A percentile compares a stretch with the other conserved stretches of the same genome.
phyloP scores from a whole-genome alignment of 176 grass and related monocot species.

The Aegilops longissima region DNA sequence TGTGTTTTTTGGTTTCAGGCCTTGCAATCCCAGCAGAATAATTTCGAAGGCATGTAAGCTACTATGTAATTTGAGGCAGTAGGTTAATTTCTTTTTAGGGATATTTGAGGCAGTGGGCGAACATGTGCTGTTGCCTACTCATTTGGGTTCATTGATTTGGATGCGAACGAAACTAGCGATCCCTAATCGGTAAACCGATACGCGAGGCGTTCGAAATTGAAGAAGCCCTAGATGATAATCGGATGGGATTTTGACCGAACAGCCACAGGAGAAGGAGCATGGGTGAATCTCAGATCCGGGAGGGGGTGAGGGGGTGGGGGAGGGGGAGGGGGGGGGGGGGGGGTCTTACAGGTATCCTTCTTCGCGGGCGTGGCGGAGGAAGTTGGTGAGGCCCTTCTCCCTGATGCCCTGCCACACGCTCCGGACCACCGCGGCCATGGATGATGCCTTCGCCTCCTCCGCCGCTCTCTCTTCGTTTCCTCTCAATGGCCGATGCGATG shows the following conservation, averaged over 20 bases:
- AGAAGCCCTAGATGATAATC: background rate
- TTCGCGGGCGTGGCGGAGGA: conserved; percentile 62
- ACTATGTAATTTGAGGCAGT: background rate
- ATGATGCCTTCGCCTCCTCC: background rate
- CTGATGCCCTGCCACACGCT: conserved; percentile 64
- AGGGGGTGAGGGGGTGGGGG: background rate
- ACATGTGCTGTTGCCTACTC: background rate
- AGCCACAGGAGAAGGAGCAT: background rate
- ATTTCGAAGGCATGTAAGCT: background rate
- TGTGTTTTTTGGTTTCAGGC: background rate
- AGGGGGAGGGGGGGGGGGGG: no score
- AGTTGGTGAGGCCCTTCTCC: conserved; percentile 77
- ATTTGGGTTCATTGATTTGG: background rate
- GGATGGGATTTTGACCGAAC: background rate
- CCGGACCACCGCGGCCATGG: conserved; percentile 78
- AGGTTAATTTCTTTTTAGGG: no score
- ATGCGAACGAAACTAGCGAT: background rate
- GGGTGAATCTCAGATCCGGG: background rate
- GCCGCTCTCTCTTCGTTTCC: background rate
- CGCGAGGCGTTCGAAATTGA: background rate
- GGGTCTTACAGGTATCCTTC: conserved; percentile 74
- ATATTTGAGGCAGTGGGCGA: background rate
- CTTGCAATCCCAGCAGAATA: background rate
- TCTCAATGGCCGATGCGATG: background rate
- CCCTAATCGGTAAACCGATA: background rate